Evolutionary conservation across 768 basidiomycete species (phyloP), one percentile per base, ranked within the genome.

Genomic region (Daedaleopsis sinensis): DNA sequence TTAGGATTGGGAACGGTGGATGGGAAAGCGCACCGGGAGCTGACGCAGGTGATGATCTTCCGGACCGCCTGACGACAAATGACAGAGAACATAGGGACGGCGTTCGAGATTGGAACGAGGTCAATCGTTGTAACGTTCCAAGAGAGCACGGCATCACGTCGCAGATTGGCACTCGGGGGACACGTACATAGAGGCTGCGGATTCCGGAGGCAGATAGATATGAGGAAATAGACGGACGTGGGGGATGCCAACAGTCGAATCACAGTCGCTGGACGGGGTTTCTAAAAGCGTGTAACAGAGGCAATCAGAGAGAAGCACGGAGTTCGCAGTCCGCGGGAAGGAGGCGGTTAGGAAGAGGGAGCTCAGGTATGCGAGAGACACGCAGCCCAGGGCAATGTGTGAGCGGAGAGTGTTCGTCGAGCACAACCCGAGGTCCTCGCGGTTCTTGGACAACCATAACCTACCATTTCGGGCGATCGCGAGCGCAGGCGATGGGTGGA

Each of bases 51-150:
- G 62, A 63, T 58, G 62, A 58, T 63, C 62, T 55, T 27, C 48
- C 62, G 62, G 62, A 52, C 58, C 62, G 58, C 62, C 62, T 63
- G 54, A 52, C 58, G 55, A 63, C 62, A 57, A 54, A 27, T 57
- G 53, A 39, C 16, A 35, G 44, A 23, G 51, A 52, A 32, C 32
- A 43, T 38, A 57, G 53, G 46, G 55, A 48, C 18, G 47, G 43
- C 46, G 51, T 35, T 49, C 27, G 32, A 32, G 55, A 21, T 43
- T 24, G 37, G 38, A 27, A n/a, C 39, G 36, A 37, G 57, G 58
- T 42, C 62, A 52, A 63, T 63, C 24, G 27, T 32, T 36, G 19
- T 55, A 23, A 43, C 52, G 49, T 63, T 58, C 62, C 57, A 57
- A 50, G 50, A 54, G 47, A 50, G 57, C 54, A 27, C 49, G 46